A percentile compares a stretch with the other conserved stretches of the same genome.
Evolutionary conservation across 2,329 filamentous ascomycete species (phyloP).

Genomic region (Saccharata proteae): DNA sequence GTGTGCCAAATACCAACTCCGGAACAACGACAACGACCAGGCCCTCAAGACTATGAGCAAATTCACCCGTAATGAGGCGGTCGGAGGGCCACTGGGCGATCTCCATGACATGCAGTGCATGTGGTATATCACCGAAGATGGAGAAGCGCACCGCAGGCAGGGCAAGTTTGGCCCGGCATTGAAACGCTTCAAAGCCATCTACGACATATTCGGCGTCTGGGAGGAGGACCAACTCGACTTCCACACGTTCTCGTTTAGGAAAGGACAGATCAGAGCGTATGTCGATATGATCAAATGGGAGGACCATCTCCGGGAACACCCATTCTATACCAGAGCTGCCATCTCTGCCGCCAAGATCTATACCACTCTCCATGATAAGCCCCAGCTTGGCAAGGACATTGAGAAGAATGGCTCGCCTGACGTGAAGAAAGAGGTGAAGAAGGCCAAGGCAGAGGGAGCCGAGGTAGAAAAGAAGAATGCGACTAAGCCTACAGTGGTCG

Average conservation of each 20-base stretch:
- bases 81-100: constrained; percentile 78
- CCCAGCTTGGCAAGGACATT: constrained; percentile 43
- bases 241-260: constrained; percentile 92
- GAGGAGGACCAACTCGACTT: constrained; percentile 99
- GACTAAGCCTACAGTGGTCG: constrained; percentile 43
- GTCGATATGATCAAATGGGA: constrained; percentile 97
- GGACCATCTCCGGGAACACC: constrained; percentile 79
- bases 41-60: constrained; percentile 82
- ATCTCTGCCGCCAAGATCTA: constrained; percentile 73
- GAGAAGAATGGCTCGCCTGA: too few species aligned
- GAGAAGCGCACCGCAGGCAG: constrained; percentile 73
- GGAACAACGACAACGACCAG: constrained; percentile 80
- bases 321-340: constrained; percentile 79
- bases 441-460: constrained; percentile 65
- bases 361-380: constrained; percentile 64
- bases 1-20: constrained; percentile 88
- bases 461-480: constrained; percentile 63
- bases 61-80: constrained; percentile 84
- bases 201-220: constrained; percentile 93
- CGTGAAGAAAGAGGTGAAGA: constrained; percentile 88
- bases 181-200: constrained; percentile 81
- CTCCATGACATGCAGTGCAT: constrained; percentile 97
- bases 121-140: constrained; percentile 94
- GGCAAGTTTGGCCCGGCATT: constrained; percentile 74
- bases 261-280: constrained; percentile 90